Base-by-base conservation (phyloP, 2,329 filamentous ascomycete genomes). In the Xylariales sp. region DNA sequence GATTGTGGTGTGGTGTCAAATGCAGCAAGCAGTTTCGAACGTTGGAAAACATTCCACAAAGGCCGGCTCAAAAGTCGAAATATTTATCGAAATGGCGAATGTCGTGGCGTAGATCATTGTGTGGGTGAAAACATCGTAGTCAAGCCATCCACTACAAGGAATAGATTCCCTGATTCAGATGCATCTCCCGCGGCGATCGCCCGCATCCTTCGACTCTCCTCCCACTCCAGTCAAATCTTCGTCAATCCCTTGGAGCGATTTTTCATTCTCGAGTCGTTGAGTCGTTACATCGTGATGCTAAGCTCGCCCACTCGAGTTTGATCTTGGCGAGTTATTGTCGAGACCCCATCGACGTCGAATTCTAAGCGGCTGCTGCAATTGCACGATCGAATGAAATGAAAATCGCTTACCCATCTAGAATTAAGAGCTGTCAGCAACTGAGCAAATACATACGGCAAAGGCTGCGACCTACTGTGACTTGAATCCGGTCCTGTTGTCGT, bases 381-480 rank as follows among this genome's bases (percentile, higher is more conserved):
- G 74, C 69, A 71, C 74, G 63, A 71, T 62, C 43, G 46, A 57
- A 56, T 46, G 64, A 60, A 72, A 69, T 55, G 67, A 63, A 73
- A 71, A 60, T 71, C 68, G 69, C 69, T 77, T 75, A 77, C 75
- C 76, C 75, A 78, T 77, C 75, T 77, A 70, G 23, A 70, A 71
- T 5, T 56, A 63, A 71, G 12, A 60, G 54, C 16, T 67, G 73
- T 77, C 28, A 77, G 74, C 49, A 71, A 64, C 49, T 23, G 36
- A 50, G 39, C 0, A 45, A 41, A 55, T 55, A 16, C 34, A 62
- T 30, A 34, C 46, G 32, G 23, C 45, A 32, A 67, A 62, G 65
- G 67, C 64, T 71, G 67, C 23, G 71, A 84, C 84, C 81, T 83
- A 86, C 84, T 81, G 77, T 85, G 82, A 82, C 80, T 77, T 76